Conservation (phyloP, 1,284 basidiomycete species). For the Cryptococcus deneoformans region DNA sequence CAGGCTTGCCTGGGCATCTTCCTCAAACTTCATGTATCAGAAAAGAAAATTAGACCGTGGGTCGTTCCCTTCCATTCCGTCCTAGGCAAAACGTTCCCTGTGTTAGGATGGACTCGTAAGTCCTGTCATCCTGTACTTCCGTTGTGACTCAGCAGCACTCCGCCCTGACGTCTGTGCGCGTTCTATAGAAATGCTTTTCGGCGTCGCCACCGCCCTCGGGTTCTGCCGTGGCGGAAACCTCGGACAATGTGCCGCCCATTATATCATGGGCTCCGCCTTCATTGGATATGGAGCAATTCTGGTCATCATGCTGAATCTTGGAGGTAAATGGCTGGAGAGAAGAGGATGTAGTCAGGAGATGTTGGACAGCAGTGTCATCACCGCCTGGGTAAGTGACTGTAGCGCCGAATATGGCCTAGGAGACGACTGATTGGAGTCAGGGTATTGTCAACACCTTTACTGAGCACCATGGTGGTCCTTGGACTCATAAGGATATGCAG, state of each 20-base stretch:
- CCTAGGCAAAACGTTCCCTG: slow-evolving; percentile 79
- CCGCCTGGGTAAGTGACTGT: slow-evolving; percentile 66
- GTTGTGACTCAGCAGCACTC: slow-evolving; percentile 22
- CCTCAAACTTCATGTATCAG: slow-evolving; percentile 88
- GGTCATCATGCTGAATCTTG: slow-evolving; percentile 75
- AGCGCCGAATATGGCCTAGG: neutral
- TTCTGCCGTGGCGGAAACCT: slow-evolving; percentile 70
- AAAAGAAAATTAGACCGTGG: slow-evolving; percentile 69
- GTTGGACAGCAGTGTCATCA: slow-evolving; percentile 87
- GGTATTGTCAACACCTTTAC: slow-evolving; percentile 86
- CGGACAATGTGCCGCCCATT: slow-evolving; percentile 81
- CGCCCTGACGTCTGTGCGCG: neutral
- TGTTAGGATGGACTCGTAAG: slow-evolving; percentile 85
- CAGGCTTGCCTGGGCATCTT: slow-evolving; percentile 81
- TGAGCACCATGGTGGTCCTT: slow-evolving; percentile 73
- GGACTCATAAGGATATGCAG: slow-evolving; percentile 91
- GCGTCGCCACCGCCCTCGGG: slow-evolving; percentile 44
- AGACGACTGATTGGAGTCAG: slow-evolving; percentile 15
- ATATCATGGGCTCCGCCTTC: slow-evolving; percentile 82
- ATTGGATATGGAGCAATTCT: slow-evolving; percentile 84
- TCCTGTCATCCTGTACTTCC: slow-evolving; percentile 52
- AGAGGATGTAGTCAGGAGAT: slow-evolving; percentile 66
- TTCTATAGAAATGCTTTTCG: slow-evolving; percentile 48
- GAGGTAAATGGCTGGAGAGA: slow-evolving; percentile 73
- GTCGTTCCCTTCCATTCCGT: slow-evolving; percentile 72